A percentile compares a stretch with the other conserved stretches of the same genome.
Evolutionary conservation across 495 filamentous ascomycete genomes (phyloP).

Genomic region (Chaetomidium leptoderma): DNA sequence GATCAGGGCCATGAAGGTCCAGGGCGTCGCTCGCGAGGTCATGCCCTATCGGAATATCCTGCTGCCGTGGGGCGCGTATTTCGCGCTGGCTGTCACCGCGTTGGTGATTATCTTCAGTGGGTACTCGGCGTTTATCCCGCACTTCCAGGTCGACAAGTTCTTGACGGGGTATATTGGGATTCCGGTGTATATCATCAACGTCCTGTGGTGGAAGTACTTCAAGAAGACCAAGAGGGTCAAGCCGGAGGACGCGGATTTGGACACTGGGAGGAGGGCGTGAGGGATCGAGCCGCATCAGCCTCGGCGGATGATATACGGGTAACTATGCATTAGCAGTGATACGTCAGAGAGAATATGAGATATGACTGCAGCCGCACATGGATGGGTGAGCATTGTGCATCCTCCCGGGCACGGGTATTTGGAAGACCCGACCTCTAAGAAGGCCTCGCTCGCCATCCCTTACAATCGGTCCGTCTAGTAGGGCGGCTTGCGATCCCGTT

Average conservation of each 20-base stretch:
- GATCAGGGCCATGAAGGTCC: constrained; percentile 66
- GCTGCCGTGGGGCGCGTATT: constrained; percentile 61
- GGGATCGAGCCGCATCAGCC: background rate
- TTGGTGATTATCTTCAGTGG: constrained; percentile 75
- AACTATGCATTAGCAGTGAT: background rate
- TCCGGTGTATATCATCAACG: constrained; percentile 62
- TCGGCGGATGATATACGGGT: too few relatives aligned
- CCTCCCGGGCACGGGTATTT: background rate
- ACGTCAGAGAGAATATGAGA: background rate
- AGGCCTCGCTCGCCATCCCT: background rate
- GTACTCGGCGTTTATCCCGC: constrained; percentile 56
- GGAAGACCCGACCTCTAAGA: background rate
- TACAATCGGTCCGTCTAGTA: background rate
- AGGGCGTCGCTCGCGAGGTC: constrained; percentile 58
- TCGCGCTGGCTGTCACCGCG: constrained; percentile 62
- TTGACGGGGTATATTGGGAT: constrained; percentile 81
- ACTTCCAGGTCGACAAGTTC: constrained; percentile 67
- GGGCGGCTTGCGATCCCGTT: background rate
- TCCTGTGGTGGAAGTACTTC: constrained; percentile 30
- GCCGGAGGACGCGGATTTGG: constrained; percentile 31
- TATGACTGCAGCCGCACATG: background rate
- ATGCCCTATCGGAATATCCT: constrained; percentile 73
- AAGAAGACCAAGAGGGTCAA: constrained; percentile 36
- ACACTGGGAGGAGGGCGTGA: constrained; percentile 27
- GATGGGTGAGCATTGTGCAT: background rate